phyloP scores from a whole-genome alignment of 768 basidiomycete species.

The Termitomyces sp. region DNA sequence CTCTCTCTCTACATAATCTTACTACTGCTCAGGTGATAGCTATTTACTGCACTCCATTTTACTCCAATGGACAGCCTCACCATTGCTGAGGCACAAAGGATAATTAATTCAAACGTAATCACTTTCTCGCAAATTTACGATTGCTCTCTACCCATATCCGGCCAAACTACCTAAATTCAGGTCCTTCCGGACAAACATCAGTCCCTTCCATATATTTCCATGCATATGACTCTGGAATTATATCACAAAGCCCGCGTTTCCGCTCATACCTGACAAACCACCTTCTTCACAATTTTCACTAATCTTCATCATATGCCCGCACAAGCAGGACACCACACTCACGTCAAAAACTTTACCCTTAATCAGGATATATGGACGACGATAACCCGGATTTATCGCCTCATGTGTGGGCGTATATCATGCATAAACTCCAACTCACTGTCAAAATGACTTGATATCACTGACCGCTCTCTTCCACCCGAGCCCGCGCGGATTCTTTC shows the following conservation, averaged over 20 bases:
- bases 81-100: not conserved
- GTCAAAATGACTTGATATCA: slow-evolving; percentile 4
- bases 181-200: slow-evolving; percentile 8
- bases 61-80: not conserved
- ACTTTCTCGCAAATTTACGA: not conserved
- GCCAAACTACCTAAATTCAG: slow-evolving; percentile 3
- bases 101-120: not conserved
- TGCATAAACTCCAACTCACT: slow-evolving; percentile 1
- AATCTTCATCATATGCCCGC: not conserved
- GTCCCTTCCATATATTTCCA: not conserved
- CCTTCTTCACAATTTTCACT: not conserved
- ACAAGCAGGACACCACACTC: not conserved
- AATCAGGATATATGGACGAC: slow-evolving; percentile 1
- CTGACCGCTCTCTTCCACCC: not conserved
- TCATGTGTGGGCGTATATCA: not conserved
- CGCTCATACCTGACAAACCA: slow-evolving; percentile 5
- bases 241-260: slow-evolving; percentile 3
- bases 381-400: slow-evolving; percentile 3
- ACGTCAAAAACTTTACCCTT: slow-evolving; percentile 3
- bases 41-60: not conserved
- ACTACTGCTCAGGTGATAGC: not conserved
- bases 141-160: slow-evolving; percentile 10
- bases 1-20: too few species aligned
- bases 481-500: slow-evolving; percentile 1
- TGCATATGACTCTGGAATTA: not conserved